These are phyloP conservation scores for Plasmodium sp. DNA, from an alignment of 169 alveolate species.

Conservation along the genomic window DNA sequence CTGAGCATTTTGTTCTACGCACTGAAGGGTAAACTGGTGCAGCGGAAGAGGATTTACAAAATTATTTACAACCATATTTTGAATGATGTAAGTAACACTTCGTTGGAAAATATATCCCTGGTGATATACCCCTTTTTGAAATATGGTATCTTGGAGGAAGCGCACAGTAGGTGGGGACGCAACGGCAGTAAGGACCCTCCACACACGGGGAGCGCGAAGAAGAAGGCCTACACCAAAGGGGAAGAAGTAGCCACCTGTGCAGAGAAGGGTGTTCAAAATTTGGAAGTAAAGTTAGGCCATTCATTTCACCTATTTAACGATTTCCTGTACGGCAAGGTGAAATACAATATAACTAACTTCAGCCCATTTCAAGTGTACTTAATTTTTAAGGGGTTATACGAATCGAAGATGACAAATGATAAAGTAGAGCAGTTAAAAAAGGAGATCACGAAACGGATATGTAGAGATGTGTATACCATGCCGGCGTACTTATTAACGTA, in stretches of 20 bases:
- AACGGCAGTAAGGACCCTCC: not conserved
- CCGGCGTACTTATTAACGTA: slow-evolving; percentile 39
- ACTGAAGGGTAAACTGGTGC: slow-evolving; percentile 8
- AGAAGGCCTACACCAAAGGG: not conserved
- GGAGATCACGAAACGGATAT: not conserved
- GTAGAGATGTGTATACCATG: slow-evolving; percentile 8
- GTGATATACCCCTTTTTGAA: slow-evolving; percentile 46
- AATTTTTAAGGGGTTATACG: slow-evolving; percentile 44
- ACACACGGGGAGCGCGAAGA: not conserved
- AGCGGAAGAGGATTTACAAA: slow-evolving; percentile 20
- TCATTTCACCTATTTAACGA: slow-evolving; percentile 48
- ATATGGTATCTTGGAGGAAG: not conserved
- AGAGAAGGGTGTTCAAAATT: not conserved
- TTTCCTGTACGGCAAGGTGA: slow-evolving; percentile 64
- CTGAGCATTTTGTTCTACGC: slow-evolving; percentile 42
- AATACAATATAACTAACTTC: slow-evolving; percentile 33
- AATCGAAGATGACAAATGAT: slow-evolving; percentile 23
- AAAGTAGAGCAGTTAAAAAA: slow-evolving; percentile 28
- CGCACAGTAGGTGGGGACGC: not conserved
- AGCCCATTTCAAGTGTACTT: slow-evolving; percentile 25
- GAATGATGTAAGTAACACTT: slow-evolving; percentile 11
- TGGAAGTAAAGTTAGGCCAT: not conserved
- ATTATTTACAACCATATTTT: slow-evolving; percentile 47
- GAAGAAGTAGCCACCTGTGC: not conserved
- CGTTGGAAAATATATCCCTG: slow-evolving; percentile 29